Base-by-base conservation (phyloP, 2,329 filamentous ascomycete species). In the Canariomyces notabilis region DNA sequence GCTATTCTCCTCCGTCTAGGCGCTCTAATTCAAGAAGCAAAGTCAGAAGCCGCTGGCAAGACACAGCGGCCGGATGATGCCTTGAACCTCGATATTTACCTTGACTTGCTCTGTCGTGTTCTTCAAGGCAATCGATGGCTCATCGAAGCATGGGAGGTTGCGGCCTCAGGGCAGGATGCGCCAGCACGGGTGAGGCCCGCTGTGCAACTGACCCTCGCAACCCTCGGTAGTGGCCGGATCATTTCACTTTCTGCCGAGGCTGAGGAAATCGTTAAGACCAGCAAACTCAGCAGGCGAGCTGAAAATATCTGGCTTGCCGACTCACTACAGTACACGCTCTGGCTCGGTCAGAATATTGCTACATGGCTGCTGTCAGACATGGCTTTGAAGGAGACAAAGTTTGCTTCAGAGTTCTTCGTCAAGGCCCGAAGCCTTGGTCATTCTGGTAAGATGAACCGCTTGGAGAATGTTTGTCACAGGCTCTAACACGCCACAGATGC, bases 351-450 rank as follows among this genome's bases (percentile, higher is more conserved):
- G 12, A 87, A 82, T 59, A 71, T 93, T 40, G 69, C 20, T 82
- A 65, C 70, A 65, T 59, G 35, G 62, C 53, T 37, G 55, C 45
- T 45, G 63, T 52, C 23, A 52, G 46, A 56, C 64, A 62, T 54
- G 55, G 63, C 45, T 14, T 9, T 46, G 9, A 61, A 70, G 7
- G 66, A 68, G 7, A 50, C 63, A 11, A 73, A 67, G 39, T 58
- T 74, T 6, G 70, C 67, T 35, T 70, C 69, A 14, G 70, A 73
- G 3, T 40, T 82, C 1, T 66, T 80, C 12, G 66, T 77, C 3
- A 82, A 83, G 51, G 73, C 79, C 1, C 67, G 91, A 48, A 82
- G 77, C 22, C 64, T 95, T 22, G 88, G 87, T 2, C 88, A 93
- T 64, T 70, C 75, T 43, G 83, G 87, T 86, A 71, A 61, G 69